Conservation (phyloP, 257 asterid genomes). For the Nicotiana otophora region DNA sequence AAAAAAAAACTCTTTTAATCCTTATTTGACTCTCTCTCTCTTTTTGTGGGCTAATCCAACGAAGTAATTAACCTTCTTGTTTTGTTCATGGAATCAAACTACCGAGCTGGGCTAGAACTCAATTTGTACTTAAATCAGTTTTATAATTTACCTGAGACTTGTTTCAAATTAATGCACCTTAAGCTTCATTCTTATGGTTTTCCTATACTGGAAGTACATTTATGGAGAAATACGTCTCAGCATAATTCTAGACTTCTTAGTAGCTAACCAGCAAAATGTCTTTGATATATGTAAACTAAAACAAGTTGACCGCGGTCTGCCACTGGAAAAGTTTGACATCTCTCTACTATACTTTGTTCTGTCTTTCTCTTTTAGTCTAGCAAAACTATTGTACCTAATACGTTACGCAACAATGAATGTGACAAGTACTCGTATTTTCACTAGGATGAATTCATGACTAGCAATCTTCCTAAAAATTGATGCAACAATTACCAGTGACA, state of each 20-base stretch:
- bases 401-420: background rate
- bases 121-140: background rate
- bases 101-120: background rate
- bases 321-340: too few species aligned
- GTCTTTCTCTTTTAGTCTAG: background rate
- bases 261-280: background rate
- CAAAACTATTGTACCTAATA: too few species aligned
- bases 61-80: too few species aligned
- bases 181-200: too few species aligned
- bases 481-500: too few species aligned
- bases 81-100: too few species aligned
- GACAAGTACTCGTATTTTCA: too few species aligned
- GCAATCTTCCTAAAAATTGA: too few species aligned
- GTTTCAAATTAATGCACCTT: background rate
- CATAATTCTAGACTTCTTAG: too few species aligned
- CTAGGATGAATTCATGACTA: background rate
- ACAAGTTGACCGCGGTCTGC: background rate
- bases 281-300: background rate
- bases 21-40: background rate
- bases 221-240: too few species aligned
- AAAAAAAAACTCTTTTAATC: background rate
- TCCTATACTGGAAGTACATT: too few species aligned
- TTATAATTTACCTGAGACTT: background rate
- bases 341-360: background rate
- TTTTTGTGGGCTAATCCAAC: too few species aligned